These are phyloP conservation scores for Pichia cactophila DNA, from an alignment of 1,139 yeast genomes.

Conservation along the genomic window DNA sequence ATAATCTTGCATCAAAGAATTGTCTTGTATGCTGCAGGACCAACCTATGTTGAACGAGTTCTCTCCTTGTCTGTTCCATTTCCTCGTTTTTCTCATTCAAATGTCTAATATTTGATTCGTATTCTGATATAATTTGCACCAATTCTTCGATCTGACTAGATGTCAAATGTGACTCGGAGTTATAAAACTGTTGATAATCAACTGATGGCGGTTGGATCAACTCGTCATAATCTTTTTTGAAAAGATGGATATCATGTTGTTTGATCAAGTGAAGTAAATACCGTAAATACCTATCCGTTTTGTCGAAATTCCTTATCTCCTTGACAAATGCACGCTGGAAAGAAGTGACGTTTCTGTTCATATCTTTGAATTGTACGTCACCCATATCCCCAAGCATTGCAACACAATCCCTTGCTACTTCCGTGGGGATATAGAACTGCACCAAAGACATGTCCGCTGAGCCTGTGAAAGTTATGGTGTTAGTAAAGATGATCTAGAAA, in stretches of 20 bases:
- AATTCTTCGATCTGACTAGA: conserved; percentile 39
- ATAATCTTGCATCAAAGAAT: conserved; percentile 27
- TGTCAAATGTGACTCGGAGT: conserved; percentile 14
- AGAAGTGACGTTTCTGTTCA: conserved; percentile 67
- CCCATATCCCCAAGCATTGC: conserved; percentile 77
- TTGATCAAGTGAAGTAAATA: conserved; percentile 27
- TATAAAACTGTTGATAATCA: conserved; percentile 10
- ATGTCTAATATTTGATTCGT: conserved; percentile 38
- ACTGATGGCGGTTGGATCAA: conserved; percentile 17
- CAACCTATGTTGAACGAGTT: conserved; percentile 41
- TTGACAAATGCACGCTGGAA: conserved; percentile 84
- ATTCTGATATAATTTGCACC: conserved; percentile 31
- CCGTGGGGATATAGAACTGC: conserved; percentile 87
- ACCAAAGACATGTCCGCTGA: conserved; percentile 94
- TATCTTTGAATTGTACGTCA: conserved; percentile 80
- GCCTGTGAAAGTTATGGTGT: conserved; percentile 30
- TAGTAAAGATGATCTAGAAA: not conserved
- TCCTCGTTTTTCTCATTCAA: conserved; percentile 38
- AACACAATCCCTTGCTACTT: conserved; percentile 81
- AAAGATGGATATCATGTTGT: conserved; percentile 23
- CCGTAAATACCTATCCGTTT: conserved; percentile 52
- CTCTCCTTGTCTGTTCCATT: conserved; percentile 30
- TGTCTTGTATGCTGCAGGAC: conserved; percentile 33
- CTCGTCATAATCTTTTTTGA: conserved; percentile 22
- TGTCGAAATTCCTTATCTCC: conserved; percentile 66